Evolutionary conservation across 164 flowering plant species (phyloP).

Genomic region (Houttuynia cordata): DNA sequence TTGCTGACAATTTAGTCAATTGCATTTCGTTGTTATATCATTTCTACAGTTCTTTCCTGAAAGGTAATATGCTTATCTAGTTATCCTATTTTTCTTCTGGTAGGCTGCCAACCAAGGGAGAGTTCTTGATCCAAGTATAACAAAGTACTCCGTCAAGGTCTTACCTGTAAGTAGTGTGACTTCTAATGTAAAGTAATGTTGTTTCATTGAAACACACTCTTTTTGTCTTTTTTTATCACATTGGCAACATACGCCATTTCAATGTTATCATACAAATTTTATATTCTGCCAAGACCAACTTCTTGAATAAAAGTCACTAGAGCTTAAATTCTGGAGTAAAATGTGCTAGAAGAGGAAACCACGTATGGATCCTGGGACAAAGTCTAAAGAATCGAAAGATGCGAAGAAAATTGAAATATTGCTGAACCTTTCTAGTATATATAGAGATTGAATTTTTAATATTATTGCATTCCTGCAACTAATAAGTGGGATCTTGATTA

Average conservation of each 20-base stretch:
- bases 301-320: neutral
- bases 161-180: conserved; percentile 62
- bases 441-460: neutral
- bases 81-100: too few relatives aligned
- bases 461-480: neutral
- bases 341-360: too few relatives aligned
- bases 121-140: conserved; percentile 54
- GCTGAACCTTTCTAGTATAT: neutral
- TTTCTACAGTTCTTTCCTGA: too few relatives aligned
- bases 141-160: conserved; percentile 76
- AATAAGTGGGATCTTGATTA: neutral
- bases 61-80: too few relatives aligned
- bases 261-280: neutral
- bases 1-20: too few relatives aligned
- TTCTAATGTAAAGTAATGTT: neutral
- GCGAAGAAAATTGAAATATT: neutral
- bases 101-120: conserved; percentile 59
- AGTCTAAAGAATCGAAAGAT: too few relatives aligned
- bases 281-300: neutral
- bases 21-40: too few relatives aligned
- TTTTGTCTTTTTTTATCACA: too few relatives aligned
- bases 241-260: neutral
- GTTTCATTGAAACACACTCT: neutral
- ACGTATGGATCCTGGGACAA: neutral
- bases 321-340: too few relatives aligned